Evolutionary conservation across 176 grass and related monocot genomes (phyloP), one percentile per base, ranked within the genome.

Genomic region (Oropetium thomaeum): DNA sequence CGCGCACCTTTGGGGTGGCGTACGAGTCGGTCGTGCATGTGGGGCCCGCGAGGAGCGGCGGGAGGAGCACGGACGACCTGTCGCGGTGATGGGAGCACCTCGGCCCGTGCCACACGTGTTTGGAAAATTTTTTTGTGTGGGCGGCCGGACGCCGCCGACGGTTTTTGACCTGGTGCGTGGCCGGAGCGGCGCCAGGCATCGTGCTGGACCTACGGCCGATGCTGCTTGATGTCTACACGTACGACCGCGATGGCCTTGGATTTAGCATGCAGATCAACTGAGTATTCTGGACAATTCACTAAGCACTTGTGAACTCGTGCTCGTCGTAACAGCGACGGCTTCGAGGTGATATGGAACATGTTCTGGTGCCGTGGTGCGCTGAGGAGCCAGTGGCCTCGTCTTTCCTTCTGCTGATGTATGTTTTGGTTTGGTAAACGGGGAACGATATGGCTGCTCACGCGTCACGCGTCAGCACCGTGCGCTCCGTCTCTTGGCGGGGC

Each of bases 41-140:
- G 64, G 84, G 83, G 6, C 77, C 77, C 26, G 2, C 7, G 59
- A 39, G 12, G 30, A 29, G 40, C 17, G 76, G 37, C 5, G 51
- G 70, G 62, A n/a, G n/a, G n/a, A 1, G 53, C 41, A 8, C 51
- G 43, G 63, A 54, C 75, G 77, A 35, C 55, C 78, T 86, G 84
- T 76, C 84, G 71, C 84, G n/a, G 57, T 42, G 63, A 28, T 70
- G 84, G 84, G 84, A 65, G 71, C 84, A 86, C 71, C 44, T 57
- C 65, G 71, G 78, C 22, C 71, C 84, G 65, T 25, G 44, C 43
- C 64, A 57, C 84, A 81, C 78, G 71, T 86, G 71, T 64, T 58
- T n/a, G 44, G 35, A 27, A 75, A 53, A 75, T 35, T 64, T 43
- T 57, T 16, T 3, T 16, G 33, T 5, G 44, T 43, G 60, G 22